Conservation (phyloP, 306 rosid species). For the Casuarina cunninghamiana region DNA sequence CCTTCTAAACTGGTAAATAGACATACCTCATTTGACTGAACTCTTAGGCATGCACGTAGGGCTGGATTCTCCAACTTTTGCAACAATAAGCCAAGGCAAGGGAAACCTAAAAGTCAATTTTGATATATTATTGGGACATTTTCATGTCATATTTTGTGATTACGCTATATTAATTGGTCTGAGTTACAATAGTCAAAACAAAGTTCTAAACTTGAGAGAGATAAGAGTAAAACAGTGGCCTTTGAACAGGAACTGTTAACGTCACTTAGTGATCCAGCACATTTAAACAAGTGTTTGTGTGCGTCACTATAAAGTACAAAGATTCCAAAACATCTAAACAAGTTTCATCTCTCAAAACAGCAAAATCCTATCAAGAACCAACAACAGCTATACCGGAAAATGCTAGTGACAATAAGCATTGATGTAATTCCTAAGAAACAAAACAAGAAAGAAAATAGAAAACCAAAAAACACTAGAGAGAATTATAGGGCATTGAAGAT, state of each 20-base stretch:
- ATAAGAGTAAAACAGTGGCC: neutral
- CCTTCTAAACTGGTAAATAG: slow-evolving; percentile 21
- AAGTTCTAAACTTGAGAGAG: neutral
- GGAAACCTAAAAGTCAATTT: slow-evolving; percentile 66
- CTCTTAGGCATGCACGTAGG: slow-evolving; percentile 74
- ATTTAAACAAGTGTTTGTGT: neutral
- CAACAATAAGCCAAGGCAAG: slow-evolving; percentile 90
- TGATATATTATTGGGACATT: slow-evolving; percentile 9
- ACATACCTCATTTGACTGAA: slow-evolving; percentile 79
- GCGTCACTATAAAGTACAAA: neutral
- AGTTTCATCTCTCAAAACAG: neutral
- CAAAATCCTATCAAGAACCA: neutral
- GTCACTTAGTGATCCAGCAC: too few species aligned
- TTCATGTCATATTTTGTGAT: slow-evolving; percentile 11
- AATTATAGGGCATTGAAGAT: neutral
- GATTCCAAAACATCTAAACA: neutral
- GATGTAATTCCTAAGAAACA: neutral
- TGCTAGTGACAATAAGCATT: neutral
- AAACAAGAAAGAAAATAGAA: too few species aligned
- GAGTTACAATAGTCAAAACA: slow-evolving; percentile 3
- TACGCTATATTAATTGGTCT: slow-evolving; percentile 23
- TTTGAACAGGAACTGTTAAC: too few species aligned
- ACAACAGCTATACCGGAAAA: neutral
- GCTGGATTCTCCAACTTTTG: slow-evolving; percentile 99
- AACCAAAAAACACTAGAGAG: neutral